Evolutionary conservation across 495 filamentous ascomycete species (phyloP).

Genomic region (Aspergillus haitiensis): DNA sequence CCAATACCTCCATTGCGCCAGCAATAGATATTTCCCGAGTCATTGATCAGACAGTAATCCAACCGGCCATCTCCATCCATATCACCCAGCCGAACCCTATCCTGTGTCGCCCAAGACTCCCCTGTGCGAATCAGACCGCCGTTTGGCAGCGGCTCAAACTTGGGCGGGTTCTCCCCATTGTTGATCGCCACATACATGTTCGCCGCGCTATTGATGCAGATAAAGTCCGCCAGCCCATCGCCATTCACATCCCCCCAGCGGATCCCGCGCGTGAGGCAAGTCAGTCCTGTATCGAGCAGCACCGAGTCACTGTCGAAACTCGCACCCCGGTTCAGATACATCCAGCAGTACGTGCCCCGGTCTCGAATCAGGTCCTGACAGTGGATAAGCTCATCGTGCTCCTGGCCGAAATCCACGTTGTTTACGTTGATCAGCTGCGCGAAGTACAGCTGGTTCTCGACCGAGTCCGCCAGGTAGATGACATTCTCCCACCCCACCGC

Average conservation of each 20-base stretch:
- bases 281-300: too few species aligned
- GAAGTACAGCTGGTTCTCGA: not conserved
- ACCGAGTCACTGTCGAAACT: too few species aligned
- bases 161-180: slow-evolving; percentile 11
- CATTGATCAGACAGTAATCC: slow-evolving; percentile 28
- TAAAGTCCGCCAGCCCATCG: slow-evolving; percentile 42
- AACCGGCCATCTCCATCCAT: slow-evolving; percentile 35
- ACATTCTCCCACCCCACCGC: not conserved
- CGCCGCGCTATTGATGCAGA: slow-evolving; percentile 29
- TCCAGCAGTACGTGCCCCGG: too few species aligned
- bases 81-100: slow-evolving; percentile 22
- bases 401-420: not conserved
- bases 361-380: too few species aligned
- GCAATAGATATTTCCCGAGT: slow-evolving; percentile 20
- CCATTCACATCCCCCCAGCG: slow-evolving; percentile 36
- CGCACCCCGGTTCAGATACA: too few species aligned
- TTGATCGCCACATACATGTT: slow-evolving; percentile 25
- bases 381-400: too few species aligned
- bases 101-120: slow-evolving; percentile 1
- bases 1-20: slow-evolving; percentile 32
- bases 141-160: slow-evolving; percentile 5
- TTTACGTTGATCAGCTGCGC: not conserved
- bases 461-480: not conserved
- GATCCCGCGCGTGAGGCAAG: not conserved
- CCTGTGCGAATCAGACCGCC: not conserved